Percentiles rank a stretch among this genome's conserved stretches.
phyloP scores from a whole-genome alignment of 2,329 filamentous ascomycete species.

The Paraconiothyrium brasiliense region DNA sequence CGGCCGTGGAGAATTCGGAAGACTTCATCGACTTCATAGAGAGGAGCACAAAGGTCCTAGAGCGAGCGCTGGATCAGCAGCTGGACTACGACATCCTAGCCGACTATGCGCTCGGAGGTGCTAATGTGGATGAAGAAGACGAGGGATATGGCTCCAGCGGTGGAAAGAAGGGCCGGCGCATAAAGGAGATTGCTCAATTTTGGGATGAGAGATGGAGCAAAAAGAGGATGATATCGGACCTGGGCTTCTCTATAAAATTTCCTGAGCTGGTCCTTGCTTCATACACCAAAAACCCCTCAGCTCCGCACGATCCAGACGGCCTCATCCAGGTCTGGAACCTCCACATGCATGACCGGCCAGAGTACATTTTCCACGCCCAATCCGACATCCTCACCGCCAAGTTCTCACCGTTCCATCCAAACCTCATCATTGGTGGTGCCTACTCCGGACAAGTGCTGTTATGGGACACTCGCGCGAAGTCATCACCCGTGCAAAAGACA shows the following conservation, averaged over 20 bases:
- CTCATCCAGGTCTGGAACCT: slow-evolving; percentile 97
- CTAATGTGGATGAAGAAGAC: slow-evolving; percentile 83
- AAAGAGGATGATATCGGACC: slow-evolving; percentile 94
- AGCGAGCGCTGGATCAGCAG: slow-evolving; percentile 91
- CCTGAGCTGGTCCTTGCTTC: slow-evolving; percentile 91
- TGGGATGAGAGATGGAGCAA: slow-evolving; percentile 96
- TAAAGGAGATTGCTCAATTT: slow-evolving; percentile 91
- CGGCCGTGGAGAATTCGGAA: slow-evolving; percentile 88
- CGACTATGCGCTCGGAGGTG: slow-evolving; percentile 86
- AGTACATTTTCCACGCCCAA: slow-evolving; percentile 96
- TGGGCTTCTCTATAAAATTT: slow-evolving; percentile 96
- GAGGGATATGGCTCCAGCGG: slow-evolving; percentile 74
- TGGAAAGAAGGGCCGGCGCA: slow-evolving; percentile 75
- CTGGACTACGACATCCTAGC: slow-evolving; percentile 95
- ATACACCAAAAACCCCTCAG: slow-evolving; percentile 96
- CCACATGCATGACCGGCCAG: slow-evolving; percentile 90
- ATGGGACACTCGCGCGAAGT: slow-evolving; percentile 93
- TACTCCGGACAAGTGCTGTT: slow-evolving; percentile 96
- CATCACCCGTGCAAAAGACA: slow-evolving; percentile 88
- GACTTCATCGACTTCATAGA: slow-evolving; percentile 97
- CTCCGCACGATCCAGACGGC: slow-evolving; percentile 91
- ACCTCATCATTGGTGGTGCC: slow-evolving; percentile 92
- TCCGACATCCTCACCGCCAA: slow-evolving; percentile 95
- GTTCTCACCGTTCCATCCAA: slow-evolving; percentile 98
- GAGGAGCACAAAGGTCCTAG: slow-evolving; percentile 94